Base-by-base conservation (phyloP, 2,329 filamentous ascomycete species). In the Phyllosticta paracitricarpa region DNA sequence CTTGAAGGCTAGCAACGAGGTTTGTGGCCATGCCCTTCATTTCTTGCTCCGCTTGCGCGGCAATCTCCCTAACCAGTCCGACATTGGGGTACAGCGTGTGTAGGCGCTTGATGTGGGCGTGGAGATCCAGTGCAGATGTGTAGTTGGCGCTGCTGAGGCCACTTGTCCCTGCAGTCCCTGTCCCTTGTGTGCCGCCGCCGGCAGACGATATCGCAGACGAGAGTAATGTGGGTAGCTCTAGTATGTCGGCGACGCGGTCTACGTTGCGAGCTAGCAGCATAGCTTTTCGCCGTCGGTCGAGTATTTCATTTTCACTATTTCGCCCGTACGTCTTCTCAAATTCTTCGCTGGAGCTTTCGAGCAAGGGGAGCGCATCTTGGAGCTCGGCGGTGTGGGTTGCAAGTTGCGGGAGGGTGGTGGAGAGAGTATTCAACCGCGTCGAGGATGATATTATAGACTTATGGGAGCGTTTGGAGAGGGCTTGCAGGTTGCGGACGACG, bases 1-100 rank as follows among this genome's bases (percentile, higher is more conserved):
- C 81, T 65, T 91, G 88, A 26, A 99, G 81, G 9, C 87, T 86
- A 9, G 81, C 78, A 62, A 99, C 87, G 4, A 99, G 83, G 67
- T 94, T 91, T 8, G 86, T 85, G 0, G 91, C 90, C 84, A 97
- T 91, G 62, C 89, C 86, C 68, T 89, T 89, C 82, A 97, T 96
- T 48, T 91, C 89, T 59, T 85, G 85, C 67, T 96, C 91, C 9
- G 93, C 89, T 71, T 97, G 90, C 2, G 76, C 71, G 9, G 86
- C 81, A 22, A 97, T 86, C 25, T 88, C 87, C 19, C 80, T 80
- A 26, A 97, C 82, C 53, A 97, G 78, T 0, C 83, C 78, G 0
- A 91, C 96, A 58, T 86, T 80, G 0, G 92, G 89, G 71, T 97
- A 96, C 28, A 97, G 79, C 0, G 86, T 84, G 63, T 91, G 86